A percentile compares a stretch with the other conserved stretches of the same genome.
Evolutionary conservation across 192 early-diverging fungal species (phyloP).

Genomic region (Rhizophagus clarus): DNA sequence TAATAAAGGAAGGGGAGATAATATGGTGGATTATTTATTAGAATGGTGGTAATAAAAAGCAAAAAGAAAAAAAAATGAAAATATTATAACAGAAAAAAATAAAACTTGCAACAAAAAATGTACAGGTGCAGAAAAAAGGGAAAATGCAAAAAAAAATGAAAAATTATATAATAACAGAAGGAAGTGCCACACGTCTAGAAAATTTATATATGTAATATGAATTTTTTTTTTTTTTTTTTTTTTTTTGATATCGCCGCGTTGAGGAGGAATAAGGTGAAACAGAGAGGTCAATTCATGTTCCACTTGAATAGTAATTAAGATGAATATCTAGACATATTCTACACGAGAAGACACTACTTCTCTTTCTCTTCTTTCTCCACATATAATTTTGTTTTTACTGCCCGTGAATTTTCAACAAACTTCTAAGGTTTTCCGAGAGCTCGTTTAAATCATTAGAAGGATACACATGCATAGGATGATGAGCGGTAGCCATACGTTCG

Average conservation of each 20-base stretch:
- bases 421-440: constrained; percentile 51
- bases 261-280: neutral
- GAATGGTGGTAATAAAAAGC: constrained; percentile 26
- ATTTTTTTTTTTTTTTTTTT: neutral
- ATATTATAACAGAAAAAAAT: constrained; percentile 29
- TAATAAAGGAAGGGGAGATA: constrained; percentile 30
- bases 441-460: constrained; percentile 41
- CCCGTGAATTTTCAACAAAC: constrained; percentile 53
- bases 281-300: neutral
- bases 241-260: constrained; percentile 18
- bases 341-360: neutral
- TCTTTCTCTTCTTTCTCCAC: constrained; percentile 5
- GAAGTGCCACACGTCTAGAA: constrained; percentile 10
- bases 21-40: constrained; percentile 31
- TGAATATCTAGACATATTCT: constrained; percentile 5
- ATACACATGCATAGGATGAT: constrained; percentile 33
- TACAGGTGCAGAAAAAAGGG: constrained; percentile 33
- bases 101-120: constrained; percentile 35
- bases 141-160: constrained; percentile 15
- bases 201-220: neutral
- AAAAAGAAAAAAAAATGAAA: constrained; percentile 15
- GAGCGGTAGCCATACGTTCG: constrained; percentile 47
- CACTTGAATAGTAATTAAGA: neutral
- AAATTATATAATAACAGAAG: constrained; percentile 28
- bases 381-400: constrained; percentile 31